Conservation (phyloP, 441 rosid genomes). For the California macrophylla region DNA sequence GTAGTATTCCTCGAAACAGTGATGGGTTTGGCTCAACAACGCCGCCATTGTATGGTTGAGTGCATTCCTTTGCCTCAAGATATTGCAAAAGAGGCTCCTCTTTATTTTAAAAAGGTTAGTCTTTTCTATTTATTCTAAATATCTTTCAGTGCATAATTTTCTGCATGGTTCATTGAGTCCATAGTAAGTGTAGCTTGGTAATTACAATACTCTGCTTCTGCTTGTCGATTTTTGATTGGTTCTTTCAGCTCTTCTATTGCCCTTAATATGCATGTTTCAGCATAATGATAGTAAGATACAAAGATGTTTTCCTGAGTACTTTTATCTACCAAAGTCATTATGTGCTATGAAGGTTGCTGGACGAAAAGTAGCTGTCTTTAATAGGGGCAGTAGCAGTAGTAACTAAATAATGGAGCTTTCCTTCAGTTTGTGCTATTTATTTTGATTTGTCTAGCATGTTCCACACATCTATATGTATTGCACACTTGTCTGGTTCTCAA, state of each 20-base stretch:
- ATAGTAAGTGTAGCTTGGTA: not conserved
- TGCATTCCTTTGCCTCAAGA: conserved; percentile 66
- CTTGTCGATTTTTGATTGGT: not conserved
- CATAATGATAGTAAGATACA: not conserved
- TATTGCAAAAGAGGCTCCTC: conserved; percentile 65
- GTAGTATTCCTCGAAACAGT: conserved; percentile 78
- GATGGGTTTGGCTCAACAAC: conserved; percentile 66
- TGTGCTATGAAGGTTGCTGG: not conserved
- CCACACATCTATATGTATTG: not conserved
- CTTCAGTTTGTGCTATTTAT: not conserved
- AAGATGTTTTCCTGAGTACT: not conserved
- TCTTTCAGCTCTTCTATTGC: not conserved
- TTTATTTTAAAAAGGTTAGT: conserved; percentile 67
- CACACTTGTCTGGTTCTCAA: no score
- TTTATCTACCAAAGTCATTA: not conserved
- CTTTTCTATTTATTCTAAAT: not conserved
- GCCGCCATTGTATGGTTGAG: conserved; percentile 73
- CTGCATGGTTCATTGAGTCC: not conserved
- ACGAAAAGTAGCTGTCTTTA: not conserved
- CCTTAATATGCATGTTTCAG: not conserved
- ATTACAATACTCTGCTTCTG: not conserved
- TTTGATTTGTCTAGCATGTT: not conserved
- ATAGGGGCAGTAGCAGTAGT: not conserved
- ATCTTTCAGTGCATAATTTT: conserved; percentile 4
- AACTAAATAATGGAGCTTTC: not conserved